These are phyloP conservation scores for Cercospora zeae-maydis DNA, from an alignment of 2,329 filamentous ascomycete genomes.

Conservation along the genomic window DNA sequence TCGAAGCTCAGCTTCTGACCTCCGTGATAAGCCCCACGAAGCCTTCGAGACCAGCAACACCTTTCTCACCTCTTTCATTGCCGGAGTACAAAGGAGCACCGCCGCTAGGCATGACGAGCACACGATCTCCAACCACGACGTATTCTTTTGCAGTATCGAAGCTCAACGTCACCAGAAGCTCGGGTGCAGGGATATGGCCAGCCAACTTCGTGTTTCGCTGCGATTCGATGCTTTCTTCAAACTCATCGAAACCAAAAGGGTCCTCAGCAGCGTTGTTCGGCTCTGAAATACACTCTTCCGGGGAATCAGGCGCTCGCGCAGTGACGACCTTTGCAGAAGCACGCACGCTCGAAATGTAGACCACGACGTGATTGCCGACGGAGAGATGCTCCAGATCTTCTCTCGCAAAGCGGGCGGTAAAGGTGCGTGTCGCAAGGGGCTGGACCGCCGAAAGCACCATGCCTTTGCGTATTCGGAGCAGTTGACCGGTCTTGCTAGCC, in stretches of 20 bases:
- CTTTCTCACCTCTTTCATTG: slow-evolving; percentile 42
- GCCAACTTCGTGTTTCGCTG: slow-evolving; percentile 23
- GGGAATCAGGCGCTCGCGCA: slow-evolving; percentile 33
- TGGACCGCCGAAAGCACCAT: slow-evolving; percentile 69
- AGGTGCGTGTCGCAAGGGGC: slow-evolving; percentile 49
- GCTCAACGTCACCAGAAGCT: slow-evolving; percentile 60
- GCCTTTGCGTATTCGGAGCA: slow-evolving; percentile 61
- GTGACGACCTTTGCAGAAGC: slow-evolving; percentile 70
- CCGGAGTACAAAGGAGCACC: slow-evolving; percentile 43
- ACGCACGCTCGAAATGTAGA: slow-evolving; percentile 84
- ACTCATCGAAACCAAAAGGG: slow-evolving; percentile 29
- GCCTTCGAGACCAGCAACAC: slow-evolving; percentile 64
- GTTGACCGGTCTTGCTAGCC: slow-evolving; percentile 29
- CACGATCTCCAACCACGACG: slow-evolving; percentile 66
- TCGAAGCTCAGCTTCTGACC: slow-evolving; percentile 31
- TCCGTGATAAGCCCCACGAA: slow-evolving; percentile 62
- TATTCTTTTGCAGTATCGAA: slow-evolving; percentile 68
- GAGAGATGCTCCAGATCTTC: slow-evolving; percentile 60
- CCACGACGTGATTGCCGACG: slow-evolving; percentile 67
- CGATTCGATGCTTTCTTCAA: slow-evolving; percentile 14
- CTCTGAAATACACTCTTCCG: slow-evolving; percentile 6
- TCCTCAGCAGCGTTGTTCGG: slow-evolving; percentile 12
- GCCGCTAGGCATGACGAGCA: slow-evolving; percentile 69
- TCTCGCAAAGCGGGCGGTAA: slow-evolving; percentile 66
- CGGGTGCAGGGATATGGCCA: slow-evolving; percentile 26